Base-by-base conservation (phyloP, 352 stramenopile species). In the Globisporangium yorkense region DNA sequence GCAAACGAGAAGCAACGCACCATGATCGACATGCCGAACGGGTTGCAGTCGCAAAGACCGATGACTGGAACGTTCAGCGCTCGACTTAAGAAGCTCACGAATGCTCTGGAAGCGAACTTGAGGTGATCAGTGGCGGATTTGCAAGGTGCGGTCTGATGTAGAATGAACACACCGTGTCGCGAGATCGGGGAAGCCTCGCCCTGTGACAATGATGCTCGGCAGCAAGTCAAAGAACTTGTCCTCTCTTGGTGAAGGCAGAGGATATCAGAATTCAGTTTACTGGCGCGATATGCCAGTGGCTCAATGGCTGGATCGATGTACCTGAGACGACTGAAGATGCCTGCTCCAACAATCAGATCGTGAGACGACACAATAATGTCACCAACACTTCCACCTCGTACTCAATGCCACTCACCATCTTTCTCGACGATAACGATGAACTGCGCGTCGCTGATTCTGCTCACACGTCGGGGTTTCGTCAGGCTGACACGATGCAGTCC, bases 391-490 rank as follows among this genome's bases (percentile, higher is more conserved):
- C 39, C 2, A 15, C 27, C n/a, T 3, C 2, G 18, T 0, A 39
- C 58, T n/a, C 9, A 47, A 57, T 24, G 65, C 21, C 33, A 35
- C 57, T 37, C 9, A 94, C 95, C 93, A 51, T 98, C 95, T 66
- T 98, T 98, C 67, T 98, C 95, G 41, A 98, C 77, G 3, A 98
- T 87, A 6, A 98, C 49, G 57, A 98, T 97, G 58, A 67, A 97
- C 41, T 74, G 71, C 24, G 93, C 90, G 56, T 87, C 70, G 49
- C 76, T 89, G 58, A 57, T 54, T 13, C 84, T 94, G 44, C n/a
- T 37, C 27, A 20, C 7, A n/a, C 21, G 39, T 3, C 51, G 29
- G 6, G 15, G 33, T 51, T 21, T 18, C 39, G 5, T 18, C 33
- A 41, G n/a, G 29, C 2, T 27, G 12, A n/a, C 33, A 4, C 35